Base-by-base conservation (phyloP, 2,329 filamentous ascomycete genomes). In the Arthrobotrys pseudoclavata region DNA sequence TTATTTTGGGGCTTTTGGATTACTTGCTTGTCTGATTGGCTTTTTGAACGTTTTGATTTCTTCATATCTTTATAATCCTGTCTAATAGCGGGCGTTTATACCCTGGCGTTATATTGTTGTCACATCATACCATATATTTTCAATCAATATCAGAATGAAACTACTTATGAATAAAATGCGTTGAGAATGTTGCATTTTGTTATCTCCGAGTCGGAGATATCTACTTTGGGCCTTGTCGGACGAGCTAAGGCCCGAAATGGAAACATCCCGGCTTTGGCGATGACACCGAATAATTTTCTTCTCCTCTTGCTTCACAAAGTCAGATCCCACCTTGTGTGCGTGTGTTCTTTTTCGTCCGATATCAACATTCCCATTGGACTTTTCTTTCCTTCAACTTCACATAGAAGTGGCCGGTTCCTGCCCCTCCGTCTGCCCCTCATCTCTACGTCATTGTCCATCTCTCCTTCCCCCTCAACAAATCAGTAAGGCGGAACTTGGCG, bases 401-500 rank as follows among this genome's bases (percentile, higher is more conserved):
- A 24, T 20, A 29, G 12, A 60, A 42, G 31, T 60, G 55, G 55
- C 55, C 26, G 20, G 55, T 60, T 24, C 5, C 18, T 42, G 15
- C 18, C 4, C n/a, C 55, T 15, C 57, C 18, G 12, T 20, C 60
- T 64, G 68, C 68, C 48, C 68, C 68, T 37, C 57, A 53, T 48
- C 55, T 24, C 48, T n/a, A 47, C 68, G 47, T 64, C 60, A 60
- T 24, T 50, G 1, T 12, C 22, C 47, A 22, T 50, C 47, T 50
- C 47, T 9, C 13, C 45, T 37, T 57, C 34, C 22, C 20, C 18
- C 47, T 48, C 22, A 53, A 62, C 48, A 55, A 53, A 29, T 26
- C 47, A 64, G 66, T 37, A 68, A 74, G 69, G 61, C 69, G 62
- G 69, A 74, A 61, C 69, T 74, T 68, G 69, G 69, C 62, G 69